Base-by-base conservation (phyloP, 108 stramenopile genomes). In the Fragilaria crotonensis region DNA sequence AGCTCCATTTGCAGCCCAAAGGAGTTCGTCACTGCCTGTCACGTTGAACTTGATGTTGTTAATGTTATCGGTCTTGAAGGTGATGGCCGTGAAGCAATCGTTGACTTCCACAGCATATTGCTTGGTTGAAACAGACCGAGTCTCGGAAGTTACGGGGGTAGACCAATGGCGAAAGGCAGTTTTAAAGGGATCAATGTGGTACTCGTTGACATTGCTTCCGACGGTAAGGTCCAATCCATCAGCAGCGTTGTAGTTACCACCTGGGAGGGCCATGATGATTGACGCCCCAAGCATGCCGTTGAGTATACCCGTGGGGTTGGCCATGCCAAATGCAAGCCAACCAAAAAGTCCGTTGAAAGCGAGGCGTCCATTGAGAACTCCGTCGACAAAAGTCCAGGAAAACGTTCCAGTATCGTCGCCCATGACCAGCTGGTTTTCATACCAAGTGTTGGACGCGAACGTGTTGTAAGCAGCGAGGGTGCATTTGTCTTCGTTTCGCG, bases 161-260 rank as follows among this genome's bases (percentile, higher is more conserved):
- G 30, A n/a, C 83, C 83, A 84, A 64, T 72, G 66, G 30, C 83
- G 79, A 60, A 84, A 84, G 11, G 83, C 29, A 14, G 75, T 53
- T 14, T 63, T 23, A 0, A 46, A 25, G 2, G 32, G 30, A 63
- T 71, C 54, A 57, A 84, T 80, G 21, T 55, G 22, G 46, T 73
- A 84, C 25, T 80, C 75, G 20, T 53, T 45, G 30, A 80, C 64
- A n/a, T 23, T 57, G 17, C 66, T 64, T 18, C 26, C 53, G 23
- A 46, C 5, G 26, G 32, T 21, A 0, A 64, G 52, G 59, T 80
- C 67, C 49, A 77, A 64, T 22, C 70, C 83, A 28, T 60, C 51
- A n/a, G 17, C 54, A 22, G 75, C 59, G 46, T 60, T 58, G 56
- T 80, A 80, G 30, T 80, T 57, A 14, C 55, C 66, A 18, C 70